Percentiles rank a stretch among this genome's conserved stretches.
phyloP scores from a whole-genome alignment of 192 early-diverging fungal genomes.

The Umbelopsis vinacea region DNA sequence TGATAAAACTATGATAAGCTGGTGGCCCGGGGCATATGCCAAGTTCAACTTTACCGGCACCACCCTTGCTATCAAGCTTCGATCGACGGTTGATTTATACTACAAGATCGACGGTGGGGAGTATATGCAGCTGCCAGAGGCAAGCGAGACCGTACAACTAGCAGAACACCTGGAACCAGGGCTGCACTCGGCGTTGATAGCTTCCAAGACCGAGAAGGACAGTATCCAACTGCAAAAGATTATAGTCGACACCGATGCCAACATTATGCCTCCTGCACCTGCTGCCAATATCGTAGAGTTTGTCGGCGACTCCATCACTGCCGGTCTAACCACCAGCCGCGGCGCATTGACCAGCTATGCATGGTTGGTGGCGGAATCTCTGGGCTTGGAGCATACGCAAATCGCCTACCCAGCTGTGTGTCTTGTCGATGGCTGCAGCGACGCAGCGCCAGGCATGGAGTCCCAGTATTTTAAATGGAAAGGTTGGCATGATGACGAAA shows the following conservation, averaged over 20 bases:
- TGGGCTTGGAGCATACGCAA: slow-evolving; percentile 24
- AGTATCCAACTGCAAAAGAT: slow-evolving; percentile 12
- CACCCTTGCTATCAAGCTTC: slow-evolving; percentile 5
- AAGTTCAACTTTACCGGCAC: slow-evolving; percentile 20
- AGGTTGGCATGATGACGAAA: neutral
- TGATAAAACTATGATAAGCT: slow-evolving; percentile 24
- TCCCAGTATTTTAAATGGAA: slow-evolving; percentile 28
- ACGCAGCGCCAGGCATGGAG: slow-evolving; percentile 18
- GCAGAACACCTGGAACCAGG: neutral
- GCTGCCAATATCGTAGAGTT: slow-evolving; percentile 26
- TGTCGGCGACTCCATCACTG: slow-evolving; percentile 30
- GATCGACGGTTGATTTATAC: slow-evolving; percentile 3
- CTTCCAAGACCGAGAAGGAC: slow-evolving; percentile 19
- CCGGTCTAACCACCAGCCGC: slow-evolving; percentile 21
- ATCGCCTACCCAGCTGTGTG: slow-evolving; percentile 27
- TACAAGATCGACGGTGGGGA: slow-evolving; percentile 15
- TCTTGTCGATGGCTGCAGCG: slow-evolving; percentile 21
- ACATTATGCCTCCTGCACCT: neutral
- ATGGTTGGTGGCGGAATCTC: slow-evolving; percentile 23
- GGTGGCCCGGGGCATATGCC: slow-evolving; percentile 39
- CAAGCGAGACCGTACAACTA: neutral
- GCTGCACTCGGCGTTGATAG: slow-evolving; percentile 7
- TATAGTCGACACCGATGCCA: slow-evolving; percentile 15
- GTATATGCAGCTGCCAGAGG: neutral
- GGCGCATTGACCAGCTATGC: slow-evolving; percentile 30